Evolutionary conservation across 2,329 filamentous ascomycete genomes (phyloP), one percentile per base, ranked within the genome.

Genomic region (Talaromyces sp.): DNA sequence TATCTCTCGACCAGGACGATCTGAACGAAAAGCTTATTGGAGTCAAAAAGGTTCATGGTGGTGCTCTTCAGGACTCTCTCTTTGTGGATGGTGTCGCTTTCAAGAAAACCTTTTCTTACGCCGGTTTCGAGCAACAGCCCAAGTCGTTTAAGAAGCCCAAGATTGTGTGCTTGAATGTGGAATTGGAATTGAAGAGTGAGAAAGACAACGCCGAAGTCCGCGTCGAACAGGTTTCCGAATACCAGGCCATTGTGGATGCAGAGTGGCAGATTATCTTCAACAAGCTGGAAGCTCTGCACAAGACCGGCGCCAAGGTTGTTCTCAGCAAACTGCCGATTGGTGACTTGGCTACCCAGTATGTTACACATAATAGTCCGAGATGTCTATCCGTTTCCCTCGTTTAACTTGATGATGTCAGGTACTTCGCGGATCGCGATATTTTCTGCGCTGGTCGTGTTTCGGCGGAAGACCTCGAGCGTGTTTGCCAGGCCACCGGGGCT

Each of bases 201-300:
- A 99, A 97, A 84, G 95, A 99, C 81, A 99, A 99, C 71, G 95
- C 95, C 62, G 95, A 99, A 81, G 92, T 99, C 65, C 89, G 95
- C 62, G 93, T 99, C 61, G 95, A 98, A 79, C 93, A 98, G 78
- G 95, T 99, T 57, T 96, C 93, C 21, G 95, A 99, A 80, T 99
- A 99, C 81, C 95, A 99, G 80, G 95, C 95, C 64, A 97, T 99
- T 68, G 95, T 99, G 73, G 95, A 99, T 73, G 95, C 95, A 31
- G 95, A 99, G 79, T 99, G 95, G 95, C 92, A 97, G 78, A 99
- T 99, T 74, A 99, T 99, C 77, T 98, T 89, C 86, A 93, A 97
- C 83, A 99, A 99, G 84, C 90, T 99, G 75, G 95, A 99, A 81
- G 91, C 93, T 55, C 81, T 96, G 58, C 86, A 93, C 84, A 88